Conservation (phyloP, 2,329 filamentous ascomycete genomes). For the Trichophyton simii region DNA sequence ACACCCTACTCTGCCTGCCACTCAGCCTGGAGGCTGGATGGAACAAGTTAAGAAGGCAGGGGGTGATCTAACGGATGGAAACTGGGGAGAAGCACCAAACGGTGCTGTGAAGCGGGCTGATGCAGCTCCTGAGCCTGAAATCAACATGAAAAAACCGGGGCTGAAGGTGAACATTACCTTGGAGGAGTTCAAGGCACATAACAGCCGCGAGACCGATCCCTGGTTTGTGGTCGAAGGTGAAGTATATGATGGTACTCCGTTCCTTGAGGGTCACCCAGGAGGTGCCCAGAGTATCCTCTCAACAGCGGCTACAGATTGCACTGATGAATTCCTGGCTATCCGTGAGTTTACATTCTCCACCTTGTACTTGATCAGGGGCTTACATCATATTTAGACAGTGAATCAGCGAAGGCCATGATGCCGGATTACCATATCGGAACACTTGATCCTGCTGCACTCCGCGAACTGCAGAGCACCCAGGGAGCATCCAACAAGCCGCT, state of each 20-base stretch:
- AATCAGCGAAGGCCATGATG: slow-evolving; percentile 89
- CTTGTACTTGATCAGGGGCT: not conserved
- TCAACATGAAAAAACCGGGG: slow-evolving; percentile 63
- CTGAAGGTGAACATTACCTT: slow-evolving; percentile 52
- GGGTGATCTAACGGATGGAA: slow-evolving; percentile 66
- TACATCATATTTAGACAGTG: slow-evolving; percentile 53
- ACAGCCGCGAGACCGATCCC: slow-evolving; percentile 46
- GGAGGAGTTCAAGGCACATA: slow-evolving; percentile 59
- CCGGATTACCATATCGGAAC: slow-evolving; percentile 70
- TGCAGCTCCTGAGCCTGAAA: slow-evolving; percentile 48
- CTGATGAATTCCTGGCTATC: slow-evolving; percentile 84
- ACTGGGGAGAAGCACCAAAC: slow-evolving; percentile 60
- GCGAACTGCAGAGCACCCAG: slow-evolving; percentile 29
- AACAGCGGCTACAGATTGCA: slow-evolving; percentile 67
- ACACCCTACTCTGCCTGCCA: slow-evolving; percentile 71
- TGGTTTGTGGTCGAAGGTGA: slow-evolving; percentile 87
- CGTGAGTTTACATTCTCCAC: slow-evolving; percentile 47
- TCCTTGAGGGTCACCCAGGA: slow-evolving; percentile 71
- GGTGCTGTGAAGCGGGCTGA: slow-evolving; percentile 16
- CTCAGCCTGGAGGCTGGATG: slow-evolving; percentile 83
- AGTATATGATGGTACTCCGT: slow-evolving; percentile 74
- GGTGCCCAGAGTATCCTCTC: slow-evolving; percentile 74
- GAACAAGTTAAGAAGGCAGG: slow-evolving; percentile 73
- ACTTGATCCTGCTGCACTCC: slow-evolving; percentile 47
- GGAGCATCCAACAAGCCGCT: slow-evolving; percentile 21